These are phyloP conservation scores for Rhynchosporium secalis DNA, from an alignment of 2,329 filamentous ascomycete genomes.

Conservation along the genomic window DNA sequence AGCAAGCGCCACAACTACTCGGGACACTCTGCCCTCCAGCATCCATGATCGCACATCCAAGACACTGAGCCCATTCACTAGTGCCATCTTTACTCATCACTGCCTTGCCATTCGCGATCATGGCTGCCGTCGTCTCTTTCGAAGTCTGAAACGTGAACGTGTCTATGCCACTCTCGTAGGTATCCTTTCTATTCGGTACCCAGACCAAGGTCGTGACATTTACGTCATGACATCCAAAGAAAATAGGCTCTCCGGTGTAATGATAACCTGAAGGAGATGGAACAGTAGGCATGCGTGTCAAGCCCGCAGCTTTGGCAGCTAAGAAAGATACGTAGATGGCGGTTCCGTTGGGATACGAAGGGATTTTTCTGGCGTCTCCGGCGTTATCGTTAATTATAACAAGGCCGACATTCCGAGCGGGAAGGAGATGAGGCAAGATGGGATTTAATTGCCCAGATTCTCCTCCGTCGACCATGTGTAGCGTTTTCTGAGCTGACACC, in stretches of 20 bases:
- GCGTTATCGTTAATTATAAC: constrained; percentile 14
- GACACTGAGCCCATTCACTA: constrained; percentile 11
- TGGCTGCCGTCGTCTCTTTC: neutral
- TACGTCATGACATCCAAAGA: constrained; percentile 11
- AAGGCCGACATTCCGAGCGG: constrained; percentile 3
- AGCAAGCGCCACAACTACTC: constrained; percentile 10
- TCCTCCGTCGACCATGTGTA: constrained; percentile 13
- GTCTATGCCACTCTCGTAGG: constrained; percentile 9
- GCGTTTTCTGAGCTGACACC: constrained; percentile 1
- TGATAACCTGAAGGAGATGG: constrained; percentile 2
- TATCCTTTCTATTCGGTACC: constrained; percentile 9
- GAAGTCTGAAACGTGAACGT: constrained; percentile 6
- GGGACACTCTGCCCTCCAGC: constrained; percentile 11
- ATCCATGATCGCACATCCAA: constrained; percentile 18
- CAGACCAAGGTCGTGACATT: constrained; percentile 9
- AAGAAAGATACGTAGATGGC: constrained; percentile 10
- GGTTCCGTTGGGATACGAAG: constrained; percentile 8
- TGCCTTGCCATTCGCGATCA: constrained; percentile 15
- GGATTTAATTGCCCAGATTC: constrained; percentile 13
- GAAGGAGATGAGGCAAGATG: constrained; percentile 11
- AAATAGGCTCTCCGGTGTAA: neutral
- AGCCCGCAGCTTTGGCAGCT: neutral
- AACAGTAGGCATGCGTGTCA: constrained; percentile 10
- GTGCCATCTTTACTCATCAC: constrained; percentile 14
- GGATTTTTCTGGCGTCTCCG: neutral